Conservation (phyloP, 805 yeast genomes). For the Myxozyma sirexii region DNA sequence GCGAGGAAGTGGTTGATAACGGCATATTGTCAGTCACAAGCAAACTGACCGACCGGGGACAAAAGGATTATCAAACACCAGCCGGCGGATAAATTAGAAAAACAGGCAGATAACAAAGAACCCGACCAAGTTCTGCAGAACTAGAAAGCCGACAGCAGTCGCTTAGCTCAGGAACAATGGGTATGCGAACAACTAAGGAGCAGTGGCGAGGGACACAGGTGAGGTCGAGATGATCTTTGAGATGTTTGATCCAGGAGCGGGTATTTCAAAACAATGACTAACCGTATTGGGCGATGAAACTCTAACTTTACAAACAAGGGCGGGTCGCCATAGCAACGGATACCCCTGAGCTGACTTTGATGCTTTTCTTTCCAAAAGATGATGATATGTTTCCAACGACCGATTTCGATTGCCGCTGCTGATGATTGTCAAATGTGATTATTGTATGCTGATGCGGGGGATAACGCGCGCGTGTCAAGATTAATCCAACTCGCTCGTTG, state of each 20-base stretch:
- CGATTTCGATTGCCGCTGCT: background rate
- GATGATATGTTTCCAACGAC: too few relatives aligned
- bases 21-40: background rate
- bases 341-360: slow-evolving; percentile 7
- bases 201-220: too few relatives aligned
- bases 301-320: background rate
- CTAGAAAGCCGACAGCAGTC: too few relatives aligned
- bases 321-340: slow-evolving; percentile 10
- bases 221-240: too few relatives aligned
- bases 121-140: background rate
- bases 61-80: background rate
- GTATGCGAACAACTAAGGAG: too few relatives aligned
- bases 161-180: too few relatives aligned
- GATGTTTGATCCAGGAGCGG: background rate
- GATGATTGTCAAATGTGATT: background rate
- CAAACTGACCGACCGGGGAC: background rate
- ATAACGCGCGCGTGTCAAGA: background rate
- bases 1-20: slow-evolving; percentile 5
- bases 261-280: slow-evolving; percentile 5
- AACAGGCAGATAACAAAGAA: background rate
- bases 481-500: background rate
- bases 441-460: background rate
- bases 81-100: background rate
- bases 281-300: background rate
- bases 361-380: background rate